Conservation (phyloP, 106 monocot genomes). For the Allium fistulosum region DNA sequence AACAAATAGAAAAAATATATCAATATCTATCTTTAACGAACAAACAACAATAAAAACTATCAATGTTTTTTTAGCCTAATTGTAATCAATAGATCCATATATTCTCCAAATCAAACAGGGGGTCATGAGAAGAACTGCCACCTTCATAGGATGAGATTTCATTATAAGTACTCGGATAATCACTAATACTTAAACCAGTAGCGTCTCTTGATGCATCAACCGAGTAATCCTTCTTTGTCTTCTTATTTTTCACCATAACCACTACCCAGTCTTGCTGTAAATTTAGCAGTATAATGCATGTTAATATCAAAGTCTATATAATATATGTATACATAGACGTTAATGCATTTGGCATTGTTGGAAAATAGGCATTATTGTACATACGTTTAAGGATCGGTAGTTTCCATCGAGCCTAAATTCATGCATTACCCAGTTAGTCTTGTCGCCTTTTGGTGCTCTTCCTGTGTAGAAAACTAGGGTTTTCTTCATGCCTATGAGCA, state of each 20-base stretch:
- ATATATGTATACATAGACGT: not conserved
- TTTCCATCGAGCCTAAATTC: conserved; percentile 56
- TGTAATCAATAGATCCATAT: not conserved
- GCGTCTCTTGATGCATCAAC: too few relatives aligned
- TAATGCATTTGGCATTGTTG: not conserved
- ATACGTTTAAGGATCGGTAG: not conserved
- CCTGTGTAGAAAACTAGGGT: conserved; percentile 82
- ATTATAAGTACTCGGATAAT: too few relatives aligned
- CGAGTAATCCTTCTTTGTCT: not conserved
- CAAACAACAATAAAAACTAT: too few relatives aligned
- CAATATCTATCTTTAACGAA: too few relatives aligned
- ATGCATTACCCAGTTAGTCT: conserved; percentile 90
- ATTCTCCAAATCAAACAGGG: not conserved
- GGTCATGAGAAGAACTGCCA: not conserved
- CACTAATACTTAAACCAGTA: not conserved
- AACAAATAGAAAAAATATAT: too few relatives aligned
- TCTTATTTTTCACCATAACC: not conserved
- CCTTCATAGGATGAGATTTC: not conserved
- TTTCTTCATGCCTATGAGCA: conserved; percentile 80
- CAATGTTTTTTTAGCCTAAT: too few relatives aligned
- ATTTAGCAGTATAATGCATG: not conserved
- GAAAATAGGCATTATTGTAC: not conserved
- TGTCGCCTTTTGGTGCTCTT: conserved; percentile 65
- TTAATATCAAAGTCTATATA: not conserved
- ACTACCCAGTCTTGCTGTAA: conserved; percentile 17